Evolutionary conservation across 2,329 filamentous ascomycete genomes (phyloP).

Genomic region (Amauroascus niger): DNA sequence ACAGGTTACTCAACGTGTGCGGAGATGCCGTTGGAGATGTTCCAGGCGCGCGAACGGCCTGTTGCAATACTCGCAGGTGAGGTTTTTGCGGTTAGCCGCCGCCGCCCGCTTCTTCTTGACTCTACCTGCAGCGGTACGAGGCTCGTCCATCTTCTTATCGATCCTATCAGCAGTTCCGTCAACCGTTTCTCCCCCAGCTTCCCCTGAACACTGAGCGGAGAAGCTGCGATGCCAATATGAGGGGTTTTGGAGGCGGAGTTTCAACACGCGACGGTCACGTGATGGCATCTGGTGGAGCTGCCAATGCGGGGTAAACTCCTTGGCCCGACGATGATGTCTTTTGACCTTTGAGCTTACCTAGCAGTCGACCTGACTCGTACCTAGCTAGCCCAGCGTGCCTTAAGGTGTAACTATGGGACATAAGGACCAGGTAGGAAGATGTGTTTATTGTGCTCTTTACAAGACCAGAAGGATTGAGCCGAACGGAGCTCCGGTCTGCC

Average conservation of each 20-base stretch:
- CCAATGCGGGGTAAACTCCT: conserved; percentile 1
- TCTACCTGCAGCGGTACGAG: conserved; percentile 28
- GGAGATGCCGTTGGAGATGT: conserved; percentile 44
- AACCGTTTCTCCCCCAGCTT: neutral
- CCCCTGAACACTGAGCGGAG: conserved; percentile 10
- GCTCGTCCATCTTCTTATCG: conserved; percentile 31
- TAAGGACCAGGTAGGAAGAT: no score
- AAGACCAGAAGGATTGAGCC: no score
- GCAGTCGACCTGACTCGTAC: no score
- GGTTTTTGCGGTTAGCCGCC: conserved; percentile 38
- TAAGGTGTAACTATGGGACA: no score
- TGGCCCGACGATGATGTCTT: neutral
- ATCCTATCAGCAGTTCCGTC: neutral
- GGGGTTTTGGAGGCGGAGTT: conserved; percentile 5
- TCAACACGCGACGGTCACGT: conserved; percentile 2
- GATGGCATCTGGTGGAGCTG: neutral
- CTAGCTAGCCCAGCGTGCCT: no score
- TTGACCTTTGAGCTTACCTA: no score
- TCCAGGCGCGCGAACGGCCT: conserved; percentile 41
- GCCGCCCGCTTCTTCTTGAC: conserved; percentile 34
- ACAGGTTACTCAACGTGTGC: conserved; percentile 40
- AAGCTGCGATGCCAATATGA: conserved; percentile 6
- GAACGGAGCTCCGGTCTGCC: no score
- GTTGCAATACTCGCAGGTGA: conserved; percentile 42
- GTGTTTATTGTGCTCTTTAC: no score